These are phyloP conservation scores for Diaporthe sp. DNA, from an alignment of 2,329 filamentous ascomycete species.

Conservation along the genomic window DNA sequence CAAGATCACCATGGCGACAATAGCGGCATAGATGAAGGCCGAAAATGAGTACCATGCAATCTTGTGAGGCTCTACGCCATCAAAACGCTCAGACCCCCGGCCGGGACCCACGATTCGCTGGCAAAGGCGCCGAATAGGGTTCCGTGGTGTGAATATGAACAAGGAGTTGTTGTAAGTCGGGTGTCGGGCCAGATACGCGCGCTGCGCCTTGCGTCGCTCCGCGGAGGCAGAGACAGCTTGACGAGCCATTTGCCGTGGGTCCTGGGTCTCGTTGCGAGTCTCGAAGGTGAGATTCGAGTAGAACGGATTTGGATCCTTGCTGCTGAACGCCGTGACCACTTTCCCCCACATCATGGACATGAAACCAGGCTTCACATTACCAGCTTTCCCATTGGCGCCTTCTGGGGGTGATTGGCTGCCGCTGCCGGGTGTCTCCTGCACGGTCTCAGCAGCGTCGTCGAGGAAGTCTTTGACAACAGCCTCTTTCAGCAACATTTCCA, in stretches of 20 bases:
- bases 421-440: slow-evolving; percentile 50
- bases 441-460: slow-evolving; percentile 72
- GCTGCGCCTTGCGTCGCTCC: slow-evolving; percentile 85
- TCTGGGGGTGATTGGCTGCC: slow-evolving; percentile 48
- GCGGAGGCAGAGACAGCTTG: slow-evolving; percentile 88
- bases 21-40: slow-evolving; percentile 90
- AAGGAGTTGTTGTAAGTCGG: slow-evolving; percentile 93
- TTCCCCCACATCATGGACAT: slow-evolving; percentile 72
- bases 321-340: slow-evolving; percentile 64
- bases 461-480: slow-evolving; percentile 95
- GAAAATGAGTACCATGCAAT: slow-evolving; percentile 94
- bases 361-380: slow-evolving; percentile 65
- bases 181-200: slow-evolving; percentile 88
- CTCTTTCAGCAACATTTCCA: slow-evolving; percentile 97
- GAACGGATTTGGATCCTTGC: slow-evolving; percentile 91
- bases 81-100: slow-evolving; percentile 84
- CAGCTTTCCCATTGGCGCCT: slow-evolving; percentile 44
- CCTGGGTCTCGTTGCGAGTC: slow-evolving; percentile 79
- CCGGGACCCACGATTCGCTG: slow-evolving; percentile 93
- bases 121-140: slow-evolving; percentile 83
- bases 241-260: slow-evolving; percentile 88
- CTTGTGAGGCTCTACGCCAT: slow-evolving; percentile 90
- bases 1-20: slow-evolving; percentile 97
- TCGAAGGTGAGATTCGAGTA: slow-evolving; percentile 81
- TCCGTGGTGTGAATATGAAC: slow-evolving; percentile 84